Evolutionary conservation across 139 green algal species (phyloP).

Genomic region (Volvox reticuliferus): DNA sequence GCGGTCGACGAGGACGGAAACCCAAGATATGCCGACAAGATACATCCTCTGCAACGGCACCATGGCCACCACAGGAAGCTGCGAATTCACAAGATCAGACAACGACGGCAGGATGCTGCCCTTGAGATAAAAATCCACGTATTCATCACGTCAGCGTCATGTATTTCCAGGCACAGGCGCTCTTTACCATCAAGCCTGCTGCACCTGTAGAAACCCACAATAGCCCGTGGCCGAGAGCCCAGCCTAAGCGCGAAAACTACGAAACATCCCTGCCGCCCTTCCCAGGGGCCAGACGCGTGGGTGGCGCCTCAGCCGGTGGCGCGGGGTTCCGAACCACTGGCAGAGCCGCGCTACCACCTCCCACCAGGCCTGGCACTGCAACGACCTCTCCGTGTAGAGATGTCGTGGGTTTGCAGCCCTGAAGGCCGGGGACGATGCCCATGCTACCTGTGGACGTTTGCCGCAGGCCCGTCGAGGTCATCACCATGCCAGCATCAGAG

Average conservation of each 20-base stretch:
- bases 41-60: too few species aligned
- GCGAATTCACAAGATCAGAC: background rate
- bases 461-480: background rate
- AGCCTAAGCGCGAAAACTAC: too few species aligned
- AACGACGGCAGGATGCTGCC: conserved; percentile 14
- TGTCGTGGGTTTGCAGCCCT: conserved; percentile 9
- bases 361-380: background rate
- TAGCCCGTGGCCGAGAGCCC: too few species aligned
- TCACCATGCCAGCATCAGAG: conserved; percentile 1
- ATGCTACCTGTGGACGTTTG: background rate
- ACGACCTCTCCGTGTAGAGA: background rate
- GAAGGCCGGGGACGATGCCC: background rate
- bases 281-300: too few species aligned
- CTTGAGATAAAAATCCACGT: background rate
- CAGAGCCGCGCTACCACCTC: background rate
- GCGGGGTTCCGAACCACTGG: conserved; percentile 16
- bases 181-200: too few species aligned
- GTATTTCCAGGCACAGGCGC: too few species aligned
- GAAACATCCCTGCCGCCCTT: background rate
- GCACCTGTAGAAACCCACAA: too few species aligned
- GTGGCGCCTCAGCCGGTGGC: conserved; percentile 5
- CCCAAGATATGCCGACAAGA: too few species aligned
- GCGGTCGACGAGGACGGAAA: too few species aligned
- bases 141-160: too few species aligned
- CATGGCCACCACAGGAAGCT: background rate